phyloP scores from a whole-genome alignment of 192 early-diverging fungal species.

The Fimicolochytrium jonesii region DNA sequence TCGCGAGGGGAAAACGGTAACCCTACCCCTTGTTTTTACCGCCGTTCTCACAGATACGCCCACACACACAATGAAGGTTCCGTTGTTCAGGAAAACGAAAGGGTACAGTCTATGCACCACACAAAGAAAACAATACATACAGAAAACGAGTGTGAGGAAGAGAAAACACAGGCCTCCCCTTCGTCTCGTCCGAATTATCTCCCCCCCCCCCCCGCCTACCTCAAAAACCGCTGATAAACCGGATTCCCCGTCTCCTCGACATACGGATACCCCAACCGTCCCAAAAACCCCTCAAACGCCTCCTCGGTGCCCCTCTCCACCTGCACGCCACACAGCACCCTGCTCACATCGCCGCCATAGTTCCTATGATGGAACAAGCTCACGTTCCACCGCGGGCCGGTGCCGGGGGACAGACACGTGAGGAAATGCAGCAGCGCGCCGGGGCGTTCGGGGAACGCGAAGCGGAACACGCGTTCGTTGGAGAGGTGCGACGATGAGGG shows the following conservation, averaged over 20 bases:
- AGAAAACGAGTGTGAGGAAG: too few species aligned
- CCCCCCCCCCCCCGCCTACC: too few species aligned
- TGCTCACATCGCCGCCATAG: slow-evolving; percentile 90
- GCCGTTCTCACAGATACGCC: too few species aligned
- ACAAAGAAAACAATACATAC: too few species aligned
- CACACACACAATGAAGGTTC: too few species aligned
- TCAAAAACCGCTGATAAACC: slow-evolving; percentile 78
- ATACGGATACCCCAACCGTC: slow-evolving; percentile 77
- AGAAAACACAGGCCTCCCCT: too few species aligned
- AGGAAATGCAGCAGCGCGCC: slow-evolving; percentile 85
- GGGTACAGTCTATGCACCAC: too few species aligned
- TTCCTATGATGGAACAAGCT: slow-evolving; percentile 98
- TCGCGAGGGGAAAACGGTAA: too few species aligned
- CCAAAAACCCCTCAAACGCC: slow-evolving; percentile 72
- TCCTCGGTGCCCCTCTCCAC: slow-evolving; percentile 63
- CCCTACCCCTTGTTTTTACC: too few species aligned
- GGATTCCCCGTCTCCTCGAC: slow-evolving; percentile 92
- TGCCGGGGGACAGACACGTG: not conserved
- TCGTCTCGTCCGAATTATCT: too few species aligned
- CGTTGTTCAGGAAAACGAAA: too few species aligned
- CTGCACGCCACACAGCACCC: slow-evolving; percentile 91
- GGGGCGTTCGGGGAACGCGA: slow-evolving; percentile 94
- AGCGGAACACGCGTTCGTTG: slow-evolving; percentile 88
- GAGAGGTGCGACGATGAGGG: too few species aligned
- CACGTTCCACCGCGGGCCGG: slow-evolving; percentile 74